phyloP scores from a whole-genome alignment of 352 stramenopile species.

The Globisporangium takayamanum region DNA sequence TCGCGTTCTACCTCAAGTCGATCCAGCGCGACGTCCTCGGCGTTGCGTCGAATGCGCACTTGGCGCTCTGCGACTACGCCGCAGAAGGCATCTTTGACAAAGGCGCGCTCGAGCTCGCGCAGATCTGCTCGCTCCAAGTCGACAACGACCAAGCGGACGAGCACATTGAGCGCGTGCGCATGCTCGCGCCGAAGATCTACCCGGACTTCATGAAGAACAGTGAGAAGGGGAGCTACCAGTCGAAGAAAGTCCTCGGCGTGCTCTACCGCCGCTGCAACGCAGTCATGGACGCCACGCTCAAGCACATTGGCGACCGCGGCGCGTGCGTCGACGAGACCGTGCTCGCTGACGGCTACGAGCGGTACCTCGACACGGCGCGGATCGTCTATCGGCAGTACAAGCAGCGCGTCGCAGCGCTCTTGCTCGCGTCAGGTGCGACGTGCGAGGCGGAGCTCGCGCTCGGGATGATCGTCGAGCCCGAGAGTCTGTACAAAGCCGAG shows the following conservation, averaged over 20 bases:
- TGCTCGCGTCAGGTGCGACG: slow-evolving; percentile 56
- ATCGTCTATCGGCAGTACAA: slow-evolving; percentile 70
- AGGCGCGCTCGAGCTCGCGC: slow-evolving; percentile 43
- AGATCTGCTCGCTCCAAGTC: slow-evolving; percentile 68
- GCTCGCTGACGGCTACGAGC: slow-evolving; percentile 41
- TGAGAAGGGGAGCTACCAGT: slow-evolving; percentile 58
- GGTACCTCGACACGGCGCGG: slow-evolving; percentile 29
- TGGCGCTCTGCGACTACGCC: slow-evolving; percentile 54
- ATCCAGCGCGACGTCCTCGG: slow-evolving; percentile 71
- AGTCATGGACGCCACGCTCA: slow-evolving; percentile 37
- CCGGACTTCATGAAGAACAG: slow-evolving; percentile 80
- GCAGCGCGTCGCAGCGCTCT: slow-evolving; percentile 33
- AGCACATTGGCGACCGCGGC: slow-evolving; percentile 13
- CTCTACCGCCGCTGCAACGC: slow-evolving; percentile 65
- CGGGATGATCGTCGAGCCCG: slow-evolving; percentile 61
- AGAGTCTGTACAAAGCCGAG: slow-evolving; percentile 52
- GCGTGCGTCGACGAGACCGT: slow-evolving; percentile 43
- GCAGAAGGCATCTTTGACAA: slow-evolving; percentile 38
- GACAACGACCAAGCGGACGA: slow-evolving; percentile 55
- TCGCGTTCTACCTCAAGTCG: slow-evolving; percentile 70
- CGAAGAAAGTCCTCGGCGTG: slow-evolving; percentile 62
- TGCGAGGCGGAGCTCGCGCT: slow-evolving; percentile 64
- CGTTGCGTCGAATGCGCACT: slow-evolving; percentile 69
- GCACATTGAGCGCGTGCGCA: slow-evolving; percentile 47
- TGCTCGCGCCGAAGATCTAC: slow-evolving; percentile 45